Conservation (phyloP, 2,329 filamentous ascomycete species). For the Stagonosporopsis vannaccii region DNA sequence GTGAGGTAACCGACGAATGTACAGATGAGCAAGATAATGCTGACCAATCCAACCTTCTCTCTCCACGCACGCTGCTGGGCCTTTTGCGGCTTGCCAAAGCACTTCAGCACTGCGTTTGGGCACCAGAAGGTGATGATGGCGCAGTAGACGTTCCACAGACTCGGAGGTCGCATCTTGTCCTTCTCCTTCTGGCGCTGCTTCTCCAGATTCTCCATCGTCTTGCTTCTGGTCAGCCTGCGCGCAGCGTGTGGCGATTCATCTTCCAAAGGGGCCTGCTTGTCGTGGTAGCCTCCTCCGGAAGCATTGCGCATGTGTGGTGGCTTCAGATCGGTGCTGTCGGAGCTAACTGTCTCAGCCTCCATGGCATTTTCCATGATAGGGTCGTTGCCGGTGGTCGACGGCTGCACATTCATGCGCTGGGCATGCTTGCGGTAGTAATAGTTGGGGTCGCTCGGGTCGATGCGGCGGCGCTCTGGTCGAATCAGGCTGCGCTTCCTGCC, state of each 20-base stretch:
- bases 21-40: conserved; percentile 89
- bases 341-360: conserved; percentile 62
- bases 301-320: conserved; percentile 47
- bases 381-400: conserved; percentile 92
- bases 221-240: conserved; percentile 71
- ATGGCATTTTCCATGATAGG: conserved; percentile 77
- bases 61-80: conserved; percentile 93
- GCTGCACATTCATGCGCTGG: conserved; percentile 86
- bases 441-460: conserved; percentile 87
- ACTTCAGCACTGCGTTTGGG: conserved; percentile 82
- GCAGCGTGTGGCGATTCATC: conserved; percentile 47
- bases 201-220: conserved; percentile 66
- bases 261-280: conserved; percentile 48
- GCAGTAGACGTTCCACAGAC: conserved; percentile 95
- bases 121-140: conserved; percentile 94
- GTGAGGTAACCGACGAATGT: conserved; percentile 92
- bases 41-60: conserved; percentile 97
- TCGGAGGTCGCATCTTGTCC: conserved; percentile 77
- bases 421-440: conserved; percentile 97
- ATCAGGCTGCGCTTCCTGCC: conserved; percentile 86
- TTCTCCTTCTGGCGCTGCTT: conserved; percentile 65
- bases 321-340: conserved; percentile 69
- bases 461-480: conserved; percentile 84
- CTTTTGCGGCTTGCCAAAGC: conserved; percentile 84
- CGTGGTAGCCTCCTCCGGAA: conserved; percentile 49